phyloP scores from a whole-genome alignment of 2,329 filamentous ascomycete species.

The Exophiala sideris region DNA sequence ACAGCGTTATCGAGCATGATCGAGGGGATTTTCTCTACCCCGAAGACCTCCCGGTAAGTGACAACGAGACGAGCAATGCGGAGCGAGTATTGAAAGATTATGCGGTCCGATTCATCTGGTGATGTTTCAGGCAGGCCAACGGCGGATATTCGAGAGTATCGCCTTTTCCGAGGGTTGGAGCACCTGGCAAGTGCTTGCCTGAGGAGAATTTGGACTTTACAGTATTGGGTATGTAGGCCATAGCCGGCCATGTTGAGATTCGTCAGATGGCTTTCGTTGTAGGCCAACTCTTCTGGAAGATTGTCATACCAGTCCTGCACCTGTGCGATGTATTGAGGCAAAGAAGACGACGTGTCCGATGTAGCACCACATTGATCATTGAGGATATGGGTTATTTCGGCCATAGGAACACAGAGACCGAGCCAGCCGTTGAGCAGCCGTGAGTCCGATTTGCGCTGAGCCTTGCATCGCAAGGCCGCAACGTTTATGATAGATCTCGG shows the following conservation, averaged over 20 bases:
- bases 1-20: slow-evolving; percentile 9
- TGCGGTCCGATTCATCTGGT: neutral
- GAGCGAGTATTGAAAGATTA: neutral
- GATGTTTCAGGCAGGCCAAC: neutral
- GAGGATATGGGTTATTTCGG: slow-evolving; percentile 1
- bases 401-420: neutral
- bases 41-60: slow-evolving; percentile 6
- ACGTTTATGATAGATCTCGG: neutral
- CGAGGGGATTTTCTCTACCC: slow-evolving; percentile 9
- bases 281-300: neutral
- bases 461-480: too few species aligned
- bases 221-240: slow-evolving; percentile 3
- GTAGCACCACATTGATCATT: too few species aligned
- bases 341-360: neutral
- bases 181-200: neutral
- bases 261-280: neutral
- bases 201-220: slow-evolving; percentile 1
- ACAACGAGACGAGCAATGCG: slow-evolving; percentile 6
- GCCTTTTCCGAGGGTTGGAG: neutral
- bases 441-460: too few species aligned
- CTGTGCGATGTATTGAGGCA: neutral
- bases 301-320: neutral
- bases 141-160: neutral
- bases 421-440: neutral
- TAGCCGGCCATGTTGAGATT: neutral